Evolutionary conservation across 2,329 filamentous ascomycete genomes (phyloP).

Genomic region (Ascomycota sp.): DNA sequence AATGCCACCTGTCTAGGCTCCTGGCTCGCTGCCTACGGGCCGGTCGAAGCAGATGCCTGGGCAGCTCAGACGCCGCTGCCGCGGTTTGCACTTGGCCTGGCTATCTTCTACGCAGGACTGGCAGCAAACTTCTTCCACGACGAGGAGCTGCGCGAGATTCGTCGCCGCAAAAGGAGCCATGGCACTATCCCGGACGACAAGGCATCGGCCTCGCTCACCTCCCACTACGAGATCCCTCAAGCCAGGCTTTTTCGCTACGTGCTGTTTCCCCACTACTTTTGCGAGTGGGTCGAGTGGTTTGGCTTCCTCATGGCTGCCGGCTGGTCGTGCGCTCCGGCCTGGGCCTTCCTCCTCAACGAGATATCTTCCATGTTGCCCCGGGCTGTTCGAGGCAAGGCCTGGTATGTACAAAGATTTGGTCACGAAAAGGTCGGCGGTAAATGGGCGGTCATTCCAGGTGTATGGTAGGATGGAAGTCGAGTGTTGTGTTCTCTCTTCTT

Average conservation of each 20-base stretch:
- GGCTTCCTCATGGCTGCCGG: slow-evolving; percentile 66
- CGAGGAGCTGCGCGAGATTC: slow-evolving; percentile 69
- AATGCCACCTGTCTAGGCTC: slow-evolving; percentile 60
- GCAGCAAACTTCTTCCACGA: slow-evolving; percentile 73
- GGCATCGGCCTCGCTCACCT: too few relatives aligned
- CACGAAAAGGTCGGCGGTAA: slow-evolving; percentile 52
- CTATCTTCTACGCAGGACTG: slow-evolving; percentile 56
- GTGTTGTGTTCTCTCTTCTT: neutral
- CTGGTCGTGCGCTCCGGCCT: slow-evolving; percentile 46
- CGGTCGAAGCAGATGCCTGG: slow-evolving; percentile 33
- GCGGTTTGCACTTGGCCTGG: slow-evolving; percentile 40
- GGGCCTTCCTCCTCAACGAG: slow-evolving; percentile 70
- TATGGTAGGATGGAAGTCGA: slow-evolving; percentile 8
- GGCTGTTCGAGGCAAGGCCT: slow-evolving; percentile 55
- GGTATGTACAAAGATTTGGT: slow-evolving; percentile 80
- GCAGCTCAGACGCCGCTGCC: slow-evolving; percentile 13
- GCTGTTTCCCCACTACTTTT: slow-evolving; percentile 83
- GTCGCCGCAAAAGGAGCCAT: slow-evolving; percentile 33
- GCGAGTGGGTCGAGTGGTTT: slow-evolving; percentile 89
- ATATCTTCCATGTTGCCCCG: slow-evolving; percentile 74
- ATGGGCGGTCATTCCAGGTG: slow-evolving; percentile 44
- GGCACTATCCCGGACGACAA: slow-evolving; percentile 17
- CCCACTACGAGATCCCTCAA: slow-evolving; percentile 71
- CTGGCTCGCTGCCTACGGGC: slow-evolving; percentile 67
- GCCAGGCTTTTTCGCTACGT: slow-evolving; percentile 64